Evolutionary conservation across 768 basidiomycete genomes (phyloP), one percentile per base, ranked within the genome.

Genomic region (Pleurotus djamor): DNA sequence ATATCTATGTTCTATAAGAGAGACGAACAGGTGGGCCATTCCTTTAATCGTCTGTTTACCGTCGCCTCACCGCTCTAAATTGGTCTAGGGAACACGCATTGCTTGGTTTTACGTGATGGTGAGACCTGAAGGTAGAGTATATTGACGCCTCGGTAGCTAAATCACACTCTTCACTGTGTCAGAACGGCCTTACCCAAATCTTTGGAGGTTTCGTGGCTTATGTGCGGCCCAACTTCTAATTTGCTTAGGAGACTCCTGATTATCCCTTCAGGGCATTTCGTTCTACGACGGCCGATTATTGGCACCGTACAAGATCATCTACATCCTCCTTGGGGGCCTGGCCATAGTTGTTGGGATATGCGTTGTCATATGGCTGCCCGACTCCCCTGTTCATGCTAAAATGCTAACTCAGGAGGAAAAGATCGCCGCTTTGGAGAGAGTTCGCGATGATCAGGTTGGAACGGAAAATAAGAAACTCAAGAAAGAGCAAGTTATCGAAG

Each of bases 1-100:
- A 79, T 87, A 43, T 81, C 84, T 7, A 85, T 86, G 81, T 88
- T 87, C 66, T 88, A 87, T 71, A 84, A 83, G 74, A 87, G 87
- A 70, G 74, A 84, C 52, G 86, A 87, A 63, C 85, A 88, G 74
- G 82, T 77, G 13, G 16, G 54, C 17, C 45, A 38, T 64, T 6
- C 14, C 6, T 28, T 28, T 28, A 3, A 3, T 28, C 21, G 21
- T 28, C 21, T 4, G 16, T 5, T 45, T 9, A 17, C 5, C 10
- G 16, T 17, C 35, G 13, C 38, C 44, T 34, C 33, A 59, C n/a
- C 4, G 4, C 14, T 34, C 17, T 43, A 12, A 13, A 6, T 48
- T 48, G 28, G 28, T n/a, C 32, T 58, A 85, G 80, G 84, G 82
- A 0, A 77, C 74, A 12, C 78, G 86, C 6, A 82, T 88, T 14